Evolutionary conservation across 163 green algal genomes (phyloP), one percentile per base, ranked within the genome.

Genomic region (Scenedesmus sp.): DNA sequence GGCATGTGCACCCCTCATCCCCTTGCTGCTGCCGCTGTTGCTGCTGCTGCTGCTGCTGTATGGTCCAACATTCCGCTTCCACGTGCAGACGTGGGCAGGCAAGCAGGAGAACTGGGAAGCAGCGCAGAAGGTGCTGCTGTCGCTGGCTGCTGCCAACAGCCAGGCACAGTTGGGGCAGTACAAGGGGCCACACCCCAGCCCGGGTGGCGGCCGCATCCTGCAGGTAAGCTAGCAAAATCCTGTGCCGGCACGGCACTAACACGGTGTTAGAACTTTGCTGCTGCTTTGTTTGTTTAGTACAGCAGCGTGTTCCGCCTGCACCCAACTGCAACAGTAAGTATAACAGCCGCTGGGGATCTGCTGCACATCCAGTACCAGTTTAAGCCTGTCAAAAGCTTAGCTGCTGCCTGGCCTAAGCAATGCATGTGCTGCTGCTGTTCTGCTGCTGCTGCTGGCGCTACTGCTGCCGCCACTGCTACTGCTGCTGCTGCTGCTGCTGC

Each of bases 171-270:
- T 95, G 23, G 94, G 94, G 1, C 66, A 95, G 90, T 98, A 95
- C 94, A 97, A 97, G 93, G 97, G 97, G 1, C 96, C 97, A 4
- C 97, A 99, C 95, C 97, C 97, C 15, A 95, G 96, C 62, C 97
- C 97, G 16, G 97, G 97, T 20, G 64, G 84, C 66, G 97, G 96
- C 88, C 95, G 97, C 87, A 98, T 98, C 90, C 94, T 98, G 88
- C 97, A 98, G 93, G 96, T 66, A 70, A 70, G 62, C 4, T 70
- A 46, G 34, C 34, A 46, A 46, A 46, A 46, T 46, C 34, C 34
- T 46, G 34, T 46, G 34, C 34, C 34, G 34, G 34, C 34, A 46
- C 34, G 34, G 34, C 34, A 46, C 34, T 46, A 46, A 46, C 34
- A 46, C 34, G 8, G 12, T 70, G 62, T 18, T 18, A 20, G 12